phyloP scores from a whole-genome alignment of 1,284 basidiomycete genomes.

The Paramarasmius palmivorus region DNA sequence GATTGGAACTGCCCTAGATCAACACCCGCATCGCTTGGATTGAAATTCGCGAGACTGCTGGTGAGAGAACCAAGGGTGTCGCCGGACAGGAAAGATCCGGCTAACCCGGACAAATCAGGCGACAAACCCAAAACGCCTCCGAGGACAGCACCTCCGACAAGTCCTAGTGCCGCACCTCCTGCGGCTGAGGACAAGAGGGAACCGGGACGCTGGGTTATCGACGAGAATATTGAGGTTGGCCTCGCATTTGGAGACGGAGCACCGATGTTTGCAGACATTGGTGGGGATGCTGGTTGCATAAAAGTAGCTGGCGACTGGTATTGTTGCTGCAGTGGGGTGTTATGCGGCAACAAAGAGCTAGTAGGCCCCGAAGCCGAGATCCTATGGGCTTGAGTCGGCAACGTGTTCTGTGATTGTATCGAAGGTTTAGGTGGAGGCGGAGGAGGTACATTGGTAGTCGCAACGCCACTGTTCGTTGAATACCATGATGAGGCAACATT shows the following conservation, averaged over 20 bases:
- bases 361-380: too few species aligned
- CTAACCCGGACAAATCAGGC: constrained; percentile 6
- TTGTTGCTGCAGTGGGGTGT: not conserved
- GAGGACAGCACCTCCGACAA: not conserved
- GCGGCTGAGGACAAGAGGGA: not conserved
- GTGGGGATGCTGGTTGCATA: not conserved
- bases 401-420: too few species aligned
- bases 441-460: too few species aligned
- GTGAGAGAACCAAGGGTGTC: constrained; percentile 1
- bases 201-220: too few species aligned
- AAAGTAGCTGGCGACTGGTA: not conserved
- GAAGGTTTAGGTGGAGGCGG: too few species aligned
- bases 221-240: too few species aligned
- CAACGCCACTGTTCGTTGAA: too few species aligned
- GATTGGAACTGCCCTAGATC: constrained; percentile 26
- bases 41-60: constrained; percentile 9
- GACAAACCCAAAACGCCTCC: constrained; percentile 5
- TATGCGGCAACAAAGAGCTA: not conserved
- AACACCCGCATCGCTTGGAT: constrained; percentile 17
- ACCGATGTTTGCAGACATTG: too few species aligned
- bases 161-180: constrained; percentile 4
- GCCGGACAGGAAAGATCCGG: constrained; percentile 2
- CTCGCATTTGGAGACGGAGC: too few species aligned
- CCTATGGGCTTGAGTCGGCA: too few species aligned
- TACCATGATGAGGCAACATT: too few species aligned